A percentile compares a stretch with the other conserved stretches of the same genome.
Conservation (phyloP, 1,139 yeast species). For the Scheffersomyces parashehatae region DNA sequence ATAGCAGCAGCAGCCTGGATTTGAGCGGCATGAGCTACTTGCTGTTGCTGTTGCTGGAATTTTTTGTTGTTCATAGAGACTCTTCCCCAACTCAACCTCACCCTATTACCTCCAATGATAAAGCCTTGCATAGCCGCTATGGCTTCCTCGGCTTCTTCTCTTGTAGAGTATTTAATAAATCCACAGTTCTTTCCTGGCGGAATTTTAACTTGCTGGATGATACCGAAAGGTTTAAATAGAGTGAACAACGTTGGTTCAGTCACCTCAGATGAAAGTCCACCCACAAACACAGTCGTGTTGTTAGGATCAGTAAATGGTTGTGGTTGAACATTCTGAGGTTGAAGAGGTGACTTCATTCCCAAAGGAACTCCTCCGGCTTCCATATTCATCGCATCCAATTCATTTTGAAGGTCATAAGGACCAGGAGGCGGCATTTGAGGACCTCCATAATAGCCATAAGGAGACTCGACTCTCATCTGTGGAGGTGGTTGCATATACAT, state of each 20-base stretch:
- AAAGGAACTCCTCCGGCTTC: constrained; percentile 1
- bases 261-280: constrained; percentile 78
- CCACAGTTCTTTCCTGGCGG: constrained; percentile 96
- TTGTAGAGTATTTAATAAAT: constrained; percentile 76
- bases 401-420: not conserved
- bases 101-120: constrained; percentile 81
- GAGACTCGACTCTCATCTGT: constrained; percentile 4
- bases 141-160: constrained; percentile 88
- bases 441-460: constrained; percentile 4
- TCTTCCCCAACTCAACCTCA: constrained; percentile 90
- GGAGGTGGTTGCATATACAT: constrained; percentile 7
- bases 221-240: constrained; percentile 82
- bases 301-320: constrained; percentile 64
- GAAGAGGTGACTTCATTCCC: constrained; percentile 5
- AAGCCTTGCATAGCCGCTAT: constrained; percentile 92
- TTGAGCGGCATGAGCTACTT: constrained; percentile 35
- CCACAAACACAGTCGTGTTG: constrained; percentile 93
- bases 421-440: constrained; percentile 4
- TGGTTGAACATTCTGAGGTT: constrained; percentile 4
- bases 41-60: constrained; percentile 36
- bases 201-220: constrained; percentile 79
- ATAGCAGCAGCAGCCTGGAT: constrained; percentile 37
- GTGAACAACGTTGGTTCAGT: constrained; percentile 74
- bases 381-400: not conserved
- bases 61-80: constrained; percentile 36